Percentiles rank a stretch among this genome's conserved stretches.
phyloP scores from a whole-genome alignment of 805 yeast genomes.

The Metschnikowia borealis region DNA sequence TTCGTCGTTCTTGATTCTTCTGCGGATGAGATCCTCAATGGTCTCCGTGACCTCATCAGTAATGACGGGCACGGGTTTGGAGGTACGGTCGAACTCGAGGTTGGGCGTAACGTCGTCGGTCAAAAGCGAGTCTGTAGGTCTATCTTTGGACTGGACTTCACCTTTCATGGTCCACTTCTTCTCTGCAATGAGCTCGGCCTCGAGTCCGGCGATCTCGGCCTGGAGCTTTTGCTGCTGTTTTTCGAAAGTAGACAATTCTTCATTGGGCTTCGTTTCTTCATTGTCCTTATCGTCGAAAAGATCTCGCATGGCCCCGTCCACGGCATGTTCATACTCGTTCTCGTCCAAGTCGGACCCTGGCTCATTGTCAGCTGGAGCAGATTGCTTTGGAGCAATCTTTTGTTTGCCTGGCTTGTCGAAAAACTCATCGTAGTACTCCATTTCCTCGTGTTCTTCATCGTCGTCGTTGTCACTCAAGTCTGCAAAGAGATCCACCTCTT shows the following conservation, averaged over 20 bases:
- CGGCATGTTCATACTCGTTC: slow-evolving; percentile 58
- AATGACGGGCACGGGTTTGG: slow-evolving; percentile 94
- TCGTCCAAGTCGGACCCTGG: slow-evolving; percentile 42
- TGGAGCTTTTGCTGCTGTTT: slow-evolving; percentile 75
- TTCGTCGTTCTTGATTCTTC: slow-evolving; percentile 68
- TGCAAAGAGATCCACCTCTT: slow-evolving; percentile 43
- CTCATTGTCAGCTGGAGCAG: slow-evolving; percentile 35
- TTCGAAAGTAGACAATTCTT: slow-evolving; percentile 68
- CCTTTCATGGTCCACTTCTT: slow-evolving; percentile 95
- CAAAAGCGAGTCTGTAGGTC: slow-evolving; percentile 81
- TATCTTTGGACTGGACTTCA: slow-evolving; percentile 74
- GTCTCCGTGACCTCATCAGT: slow-evolving; percentile 85
- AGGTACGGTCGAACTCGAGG: slow-evolving; percentile 85
- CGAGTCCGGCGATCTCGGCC: slow-evolving; percentile 72
- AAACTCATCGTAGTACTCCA: slow-evolving; percentile 62
- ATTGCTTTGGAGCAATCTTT: slow-evolving; percentile 24
- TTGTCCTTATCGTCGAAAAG: slow-evolving; percentile 44
- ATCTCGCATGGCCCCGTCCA: slow-evolving; percentile 60
- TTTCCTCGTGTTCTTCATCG: slow-evolving; percentile 40
- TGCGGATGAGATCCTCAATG: slow-evolving; percentile 82
- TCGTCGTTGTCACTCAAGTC: slow-evolving; percentile 28
- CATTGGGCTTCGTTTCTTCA: slow-evolving; percentile 17
- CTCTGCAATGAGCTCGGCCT: slow-evolving; percentile 82
- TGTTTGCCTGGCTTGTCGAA: slow-evolving; percentile 45
- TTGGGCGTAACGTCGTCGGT: slow-evolving; percentile 54